A percentile compares a stretch with the other conserved stretches of the same genome.
Evolutionary conservation across 495 filamentous ascomycete species (phyloP).

Genomic region (Oidiodendron maius): DNA sequence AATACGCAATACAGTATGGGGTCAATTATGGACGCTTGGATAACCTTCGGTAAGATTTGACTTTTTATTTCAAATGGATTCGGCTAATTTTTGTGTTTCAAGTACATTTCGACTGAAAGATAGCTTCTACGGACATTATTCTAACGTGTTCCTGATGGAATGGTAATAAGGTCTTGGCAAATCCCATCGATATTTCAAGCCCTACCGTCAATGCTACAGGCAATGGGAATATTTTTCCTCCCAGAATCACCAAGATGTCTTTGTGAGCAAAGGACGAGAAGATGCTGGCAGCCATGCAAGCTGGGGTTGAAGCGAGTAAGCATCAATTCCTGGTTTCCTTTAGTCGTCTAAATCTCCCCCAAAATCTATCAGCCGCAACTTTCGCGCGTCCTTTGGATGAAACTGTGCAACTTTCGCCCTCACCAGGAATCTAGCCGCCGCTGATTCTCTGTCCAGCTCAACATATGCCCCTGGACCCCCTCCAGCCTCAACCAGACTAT

Average conservation of each 20-base stretch:
- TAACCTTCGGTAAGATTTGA: constrained; percentile 23
- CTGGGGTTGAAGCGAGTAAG: no score
- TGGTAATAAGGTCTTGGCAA: constrained; percentile 9
- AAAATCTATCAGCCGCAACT: constrained; percentile 77
- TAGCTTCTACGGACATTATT: no score
- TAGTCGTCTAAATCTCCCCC: constrained; percentile 67
- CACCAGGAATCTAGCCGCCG: constrained; percentile 76
- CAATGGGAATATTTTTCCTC: constrained; percentile 27
- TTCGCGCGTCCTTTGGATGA: constrained; percentile 74
- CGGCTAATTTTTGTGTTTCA: no score
- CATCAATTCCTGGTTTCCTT: constrained; percentile 6
- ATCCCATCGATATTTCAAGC: constrained; percentile 17
- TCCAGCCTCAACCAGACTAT: constrained; percentile 54
- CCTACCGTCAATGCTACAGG: constrained; percentile 7
- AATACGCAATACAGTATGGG: constrained; percentile 10
- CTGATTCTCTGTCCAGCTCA: constrained; percentile 65
- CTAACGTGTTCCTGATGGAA: neutral
- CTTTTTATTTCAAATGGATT: no score
- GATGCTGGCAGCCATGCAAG: no score
- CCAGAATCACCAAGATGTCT: constrained; percentile 52
- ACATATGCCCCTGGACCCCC: constrained; percentile 58
- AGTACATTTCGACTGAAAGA: no score
- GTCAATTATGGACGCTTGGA: constrained; percentile 17
- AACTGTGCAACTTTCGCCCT: constrained; percentile 81
- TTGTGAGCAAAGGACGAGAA: constrained; percentile 38